Percentiles rank a stretch among this genome's conserved stretches.
Evolutionary conservation across 192 early-diverging fungal species (phyloP).

Genomic region (Piromyces finnis): DNA sequence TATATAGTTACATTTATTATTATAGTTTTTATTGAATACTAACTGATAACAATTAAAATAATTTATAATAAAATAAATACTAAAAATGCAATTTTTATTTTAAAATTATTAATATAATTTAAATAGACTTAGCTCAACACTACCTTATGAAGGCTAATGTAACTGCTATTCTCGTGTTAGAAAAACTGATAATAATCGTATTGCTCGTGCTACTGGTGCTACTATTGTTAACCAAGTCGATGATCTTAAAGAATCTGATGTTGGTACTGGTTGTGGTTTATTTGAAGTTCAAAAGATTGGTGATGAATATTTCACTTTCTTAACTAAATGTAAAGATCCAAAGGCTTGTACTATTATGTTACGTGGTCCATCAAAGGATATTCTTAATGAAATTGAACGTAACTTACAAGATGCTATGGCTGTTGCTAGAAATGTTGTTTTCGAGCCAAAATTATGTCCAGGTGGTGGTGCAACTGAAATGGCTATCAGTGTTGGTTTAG

Average conservation of each 20-base stretch:
- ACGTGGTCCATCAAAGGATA: conserved; percentile 94
- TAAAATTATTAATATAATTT: background rate
- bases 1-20: too few relatives aligned
- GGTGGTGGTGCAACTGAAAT: conserved; percentile 98
- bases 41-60: too few relatives aligned
- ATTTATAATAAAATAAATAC: too few relatives aligned
- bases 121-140: conserved; percentile 86
- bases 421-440: conserved; percentile 95
- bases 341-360: conserved; percentile 94
- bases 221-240: conserved; percentile 91
- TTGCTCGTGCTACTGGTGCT: conserved; percentile 92
- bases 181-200: conserved; percentile 98
- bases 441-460: conserved; percentile 78
- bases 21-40: too few relatives aligned
- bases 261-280: conserved; percentile 84
- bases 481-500: conserved; percentile 77
- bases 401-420: conserved; percentile 99
- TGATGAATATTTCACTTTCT: conserved; percentile 96
- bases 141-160: conserved; percentile 95
- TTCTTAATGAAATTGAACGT: conserved; percentile 92
- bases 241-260: conserved; percentile 89
- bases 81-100: too few relatives aligned
- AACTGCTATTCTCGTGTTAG: conserved; percentile 88
- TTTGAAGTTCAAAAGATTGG: conserved; percentile 95
- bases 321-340: conserved; percentile 85